Percentiles rank a stretch among this genome's conserved stretches.
These are phyloP conservation scores for Grigorovia jiainica DNA, from an alignment of 805 yeast species.

Conservation along the genomic window DNA sequence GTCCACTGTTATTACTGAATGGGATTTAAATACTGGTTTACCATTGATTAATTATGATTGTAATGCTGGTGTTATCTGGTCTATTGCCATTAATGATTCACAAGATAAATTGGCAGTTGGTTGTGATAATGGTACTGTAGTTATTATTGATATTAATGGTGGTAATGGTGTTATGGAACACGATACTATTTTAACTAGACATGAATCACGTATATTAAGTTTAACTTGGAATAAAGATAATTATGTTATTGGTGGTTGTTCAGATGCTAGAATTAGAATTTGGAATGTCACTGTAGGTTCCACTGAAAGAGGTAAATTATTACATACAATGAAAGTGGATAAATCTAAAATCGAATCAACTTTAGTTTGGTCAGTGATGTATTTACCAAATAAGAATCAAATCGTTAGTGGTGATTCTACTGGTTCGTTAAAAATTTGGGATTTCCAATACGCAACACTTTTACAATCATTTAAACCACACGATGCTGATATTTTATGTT, in stretches of 20 bases:
- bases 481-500: conserved; percentile 81
- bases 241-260: conserved; percentile 81
- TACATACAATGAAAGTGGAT: conserved; percentile 86
- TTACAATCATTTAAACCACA: conserved; percentile 76
- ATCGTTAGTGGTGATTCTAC: conserved; percentile 96
- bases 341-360: conserved; percentile 79
- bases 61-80: conserved; percentile 92
- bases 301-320: conserved; percentile 49
- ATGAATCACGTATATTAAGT: conserved; percentile 70
- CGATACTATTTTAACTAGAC: conserved; percentile 67
- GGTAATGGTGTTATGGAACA: conserved; percentile 80
- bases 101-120: conserved; percentile 73
- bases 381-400: conserved; percentile 54
- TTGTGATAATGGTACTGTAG: conserved; percentile 91
- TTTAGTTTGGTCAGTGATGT: conserved; percentile 77
- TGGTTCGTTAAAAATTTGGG: conserved; percentile 92
- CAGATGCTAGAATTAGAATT: conserved; percentile 83
- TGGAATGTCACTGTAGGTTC: conserved; percentile 38
- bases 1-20: conserved; percentile 81
- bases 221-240: conserved; percentile 65
- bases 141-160: conserved; percentile 72
- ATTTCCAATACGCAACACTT: conserved; percentile 61
- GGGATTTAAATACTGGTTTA: conserved; percentile 70
- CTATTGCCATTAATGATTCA: conserved; percentile 54
- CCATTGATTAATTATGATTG: conserved; percentile 76